Conservation (phyloP, 768 basidiomycete genomes). For the Lactarius tabidus region DNA sequence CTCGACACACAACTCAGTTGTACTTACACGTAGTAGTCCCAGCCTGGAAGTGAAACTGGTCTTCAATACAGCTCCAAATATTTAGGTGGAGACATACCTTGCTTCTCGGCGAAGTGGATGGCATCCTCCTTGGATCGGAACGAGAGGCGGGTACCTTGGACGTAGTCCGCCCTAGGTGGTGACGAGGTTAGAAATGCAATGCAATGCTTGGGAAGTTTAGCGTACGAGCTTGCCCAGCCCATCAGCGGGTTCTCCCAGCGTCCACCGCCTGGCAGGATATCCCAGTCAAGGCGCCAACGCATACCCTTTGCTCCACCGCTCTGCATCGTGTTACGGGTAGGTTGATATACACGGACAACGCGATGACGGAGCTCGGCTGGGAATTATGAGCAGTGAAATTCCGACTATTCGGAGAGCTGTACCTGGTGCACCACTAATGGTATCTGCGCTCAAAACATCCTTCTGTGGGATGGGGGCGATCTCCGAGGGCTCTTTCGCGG, state of each 20-base stretch:
- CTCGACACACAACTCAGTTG: conserved; percentile 15
- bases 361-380: conserved; percentile 83
- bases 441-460: conserved; percentile 73
- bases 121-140: conserved; percentile 90
- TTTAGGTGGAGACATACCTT: conserved; percentile 50
- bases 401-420: conserved; percentile 29
- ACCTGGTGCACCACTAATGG: conserved; percentile 85
- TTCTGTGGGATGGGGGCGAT: conserved; percentile 42
- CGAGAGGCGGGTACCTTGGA: conserved; percentile 82
- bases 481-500: conserved; percentile 38
- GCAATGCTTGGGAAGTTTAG: conserved; percentile 16
- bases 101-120: conserved; percentile 93
- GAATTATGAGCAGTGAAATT: not conserved
- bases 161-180: conserved; percentile 79
- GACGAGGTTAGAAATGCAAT: not conserved
- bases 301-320: conserved; percentile 81
- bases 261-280: conserved; percentile 81
- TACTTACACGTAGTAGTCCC: conserved; percentile 88
- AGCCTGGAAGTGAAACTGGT: conserved; percentile 51
- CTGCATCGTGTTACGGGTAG: conserved; percentile 93
- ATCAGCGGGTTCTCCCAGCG: conserved; percentile 98
- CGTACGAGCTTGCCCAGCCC: conserved; percentile 94
- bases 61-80: conserved; percentile 9
- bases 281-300: conserved; percentile 94
- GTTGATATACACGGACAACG: conserved; percentile 87